These are phyloP conservation scores for Hebeloma cylindrosporum DNA, from an alignment of 768 basidiomycete genomes.

Conservation along the genomic window DNA sequence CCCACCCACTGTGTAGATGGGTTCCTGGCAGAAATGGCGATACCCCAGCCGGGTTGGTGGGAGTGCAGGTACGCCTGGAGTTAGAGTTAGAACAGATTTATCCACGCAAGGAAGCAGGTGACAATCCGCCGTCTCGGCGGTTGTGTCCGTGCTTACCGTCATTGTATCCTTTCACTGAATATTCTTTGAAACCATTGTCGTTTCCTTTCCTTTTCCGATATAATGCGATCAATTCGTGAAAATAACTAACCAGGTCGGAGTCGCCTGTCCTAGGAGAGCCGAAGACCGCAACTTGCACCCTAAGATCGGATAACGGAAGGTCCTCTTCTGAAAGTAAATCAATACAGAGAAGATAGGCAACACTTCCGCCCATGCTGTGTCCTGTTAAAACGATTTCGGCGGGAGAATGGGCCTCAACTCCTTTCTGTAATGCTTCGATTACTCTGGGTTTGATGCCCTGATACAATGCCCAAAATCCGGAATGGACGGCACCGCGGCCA, in stretches of 20 bases:
- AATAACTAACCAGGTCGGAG: constrained; percentile 39
- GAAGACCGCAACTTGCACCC: constrained; percentile 46
- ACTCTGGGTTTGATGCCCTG: constrained; percentile 37
- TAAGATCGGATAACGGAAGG: constrained; percentile 27
- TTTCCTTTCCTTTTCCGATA: constrained; percentile 39
- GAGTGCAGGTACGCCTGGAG: constrained; percentile 60
- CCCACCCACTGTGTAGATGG: constrained; percentile 51
- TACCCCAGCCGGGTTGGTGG: constrained; percentile 54
- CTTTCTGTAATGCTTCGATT: constrained; percentile 38
- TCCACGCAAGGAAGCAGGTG: no score
- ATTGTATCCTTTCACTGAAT: constrained; percentile 53
- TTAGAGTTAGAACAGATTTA: no score
- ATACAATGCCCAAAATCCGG: constrained; percentile 57
- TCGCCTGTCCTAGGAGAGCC: constrained; percentile 55
- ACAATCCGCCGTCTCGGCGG: no score
- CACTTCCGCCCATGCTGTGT: constrained; percentile 56
- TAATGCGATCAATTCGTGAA: constrained; percentile 34
- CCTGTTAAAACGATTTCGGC: constrained; percentile 51
- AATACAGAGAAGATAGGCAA: constrained; percentile 51
- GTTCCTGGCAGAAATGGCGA: constrained; percentile 47
- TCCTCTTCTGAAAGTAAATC: constrained; percentile 41
- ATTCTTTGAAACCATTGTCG: constrained; percentile 40
- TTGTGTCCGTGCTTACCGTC: constrained; percentile 41
- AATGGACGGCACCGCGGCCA: constrained; percentile 43
- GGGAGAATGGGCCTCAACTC: constrained; percentile 32